Evolutionary conservation across 768 basidiomycete genomes (phyloP).

Genomic region (Podaxis mareebaensis): DNA sequence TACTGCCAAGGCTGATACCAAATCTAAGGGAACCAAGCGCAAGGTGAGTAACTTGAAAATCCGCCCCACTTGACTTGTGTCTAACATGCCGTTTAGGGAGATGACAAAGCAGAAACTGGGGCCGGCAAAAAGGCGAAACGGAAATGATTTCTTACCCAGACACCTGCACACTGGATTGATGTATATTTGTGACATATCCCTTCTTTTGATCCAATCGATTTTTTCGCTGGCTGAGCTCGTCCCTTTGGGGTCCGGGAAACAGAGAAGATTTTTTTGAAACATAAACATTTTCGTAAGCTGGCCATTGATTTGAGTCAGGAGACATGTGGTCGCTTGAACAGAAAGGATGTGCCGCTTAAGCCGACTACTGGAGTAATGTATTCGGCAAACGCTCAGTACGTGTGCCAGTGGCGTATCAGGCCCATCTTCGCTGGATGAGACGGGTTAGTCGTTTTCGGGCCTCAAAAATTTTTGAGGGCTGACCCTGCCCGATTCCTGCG

Average conservation of each 20-base stretch:
- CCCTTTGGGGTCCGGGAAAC: too few relatives aligned
- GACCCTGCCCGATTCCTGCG: neutral
- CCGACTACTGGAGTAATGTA: neutral
- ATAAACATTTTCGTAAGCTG: neutral
- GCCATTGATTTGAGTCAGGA: neutral
- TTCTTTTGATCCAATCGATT: neutral
- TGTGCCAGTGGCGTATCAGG: neutral
- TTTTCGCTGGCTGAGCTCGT: too few relatives aligned
- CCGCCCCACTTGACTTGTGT: neutral
- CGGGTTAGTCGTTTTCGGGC: neutral
- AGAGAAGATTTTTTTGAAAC: neutral
- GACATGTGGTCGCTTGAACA: neutral
- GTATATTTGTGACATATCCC: neutral
- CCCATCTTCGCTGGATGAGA: neutral
- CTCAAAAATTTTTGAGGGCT: neutral
- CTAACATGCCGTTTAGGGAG: constrained; percentile 29
- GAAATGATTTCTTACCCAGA: constrained; percentile 10
- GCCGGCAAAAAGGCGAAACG: constrained; percentile 17
- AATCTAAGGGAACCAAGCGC: constrained; percentile 44
- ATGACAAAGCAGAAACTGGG: constrained; percentile 39
- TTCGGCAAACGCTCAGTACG: neutral
- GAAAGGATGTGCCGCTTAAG: neutral
- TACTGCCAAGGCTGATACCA: constrained; percentile 26
- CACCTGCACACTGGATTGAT: neutral
- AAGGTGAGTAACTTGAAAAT: constrained; percentile 43